Evolutionary conservation across 306 rosid species (phyloP).

Genomic region (Malus sieversii): DNA sequence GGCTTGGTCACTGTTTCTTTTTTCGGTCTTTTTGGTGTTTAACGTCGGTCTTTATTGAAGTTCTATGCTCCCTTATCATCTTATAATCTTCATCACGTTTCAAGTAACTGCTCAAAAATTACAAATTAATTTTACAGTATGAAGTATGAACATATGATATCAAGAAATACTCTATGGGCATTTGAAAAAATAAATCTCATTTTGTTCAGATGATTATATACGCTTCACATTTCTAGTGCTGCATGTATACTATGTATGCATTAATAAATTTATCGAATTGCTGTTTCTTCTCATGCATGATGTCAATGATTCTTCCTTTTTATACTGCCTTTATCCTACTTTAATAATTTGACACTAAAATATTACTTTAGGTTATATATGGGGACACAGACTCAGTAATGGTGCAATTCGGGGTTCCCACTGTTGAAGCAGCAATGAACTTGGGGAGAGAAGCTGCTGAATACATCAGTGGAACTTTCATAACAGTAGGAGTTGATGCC

Average conservation of each 20-base stretch:
- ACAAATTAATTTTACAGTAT: too few relatives aligned
- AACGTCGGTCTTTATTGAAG: background rate
- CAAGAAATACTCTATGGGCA: too few relatives aligned
- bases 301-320: background rate
- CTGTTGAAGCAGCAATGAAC: slow-evolving; percentile 74
- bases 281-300: background rate
- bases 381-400: slow-evolving; percentile 97
- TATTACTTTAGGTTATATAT: slow-evolving; percentile 66
- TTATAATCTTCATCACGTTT: background rate
- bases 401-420: slow-evolving; percentile 89
- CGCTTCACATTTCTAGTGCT: background rate
- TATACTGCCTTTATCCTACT: background rate
- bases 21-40: background rate
- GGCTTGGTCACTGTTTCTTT: background rate
- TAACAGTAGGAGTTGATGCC: slow-evolving; percentile 37
- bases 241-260: background rate
- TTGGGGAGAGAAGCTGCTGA: slow-evolving; percentile 97
- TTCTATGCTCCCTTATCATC: background rate
- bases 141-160: too few relatives aligned
- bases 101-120: background rate
- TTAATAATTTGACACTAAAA: slow-evolving; percentile 6
- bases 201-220: too few relatives aligned
- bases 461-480: slow-evolving; percentile 74
- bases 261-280: background rate
- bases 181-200: too few relatives aligned